Conservation (phyloP, 2,329 filamentous ascomycete species). For the Colletotrichum sp. region DNA sequence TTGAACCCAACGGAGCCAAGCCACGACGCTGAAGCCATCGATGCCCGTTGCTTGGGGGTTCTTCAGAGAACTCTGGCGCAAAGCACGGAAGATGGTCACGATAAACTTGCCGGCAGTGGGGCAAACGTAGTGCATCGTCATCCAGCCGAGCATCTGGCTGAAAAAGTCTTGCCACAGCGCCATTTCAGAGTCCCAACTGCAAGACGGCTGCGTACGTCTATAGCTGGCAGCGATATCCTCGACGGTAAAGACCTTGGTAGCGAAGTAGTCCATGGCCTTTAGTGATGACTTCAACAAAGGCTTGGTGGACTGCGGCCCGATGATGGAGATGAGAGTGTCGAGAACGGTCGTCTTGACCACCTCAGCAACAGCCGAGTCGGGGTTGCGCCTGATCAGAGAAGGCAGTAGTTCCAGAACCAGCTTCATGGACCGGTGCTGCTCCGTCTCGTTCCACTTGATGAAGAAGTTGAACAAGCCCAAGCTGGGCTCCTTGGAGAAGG, state of each 20-base stretch:
- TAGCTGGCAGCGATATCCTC: slow-evolving; percentile 52
- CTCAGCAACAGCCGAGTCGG: slow-evolving; percentile 40
- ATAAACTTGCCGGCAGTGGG: slow-evolving; percentile 66
- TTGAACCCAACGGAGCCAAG: slow-evolving; percentile 64
- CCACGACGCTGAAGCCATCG: slow-evolving; percentile 39
- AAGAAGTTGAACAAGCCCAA: slow-evolving; percentile 65
- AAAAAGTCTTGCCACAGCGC: slow-evolving; percentile 56
- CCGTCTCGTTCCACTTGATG: slow-evolving; percentile 70
- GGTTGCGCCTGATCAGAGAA: slow-evolving; percentile 56
- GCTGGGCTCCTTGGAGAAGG: slow-evolving; percentile 54
- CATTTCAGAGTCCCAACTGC: slow-evolving; percentile 27
- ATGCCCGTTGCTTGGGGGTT: slow-evolving; percentile 15
- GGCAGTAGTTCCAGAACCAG: slow-evolving; percentile 64
- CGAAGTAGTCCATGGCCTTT: slow-evolving; percentile 68
- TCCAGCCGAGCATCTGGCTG: slow-evolving; percentile 57
- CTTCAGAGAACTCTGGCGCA: slow-evolving; percentile 39
- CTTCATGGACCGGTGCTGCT: slow-evolving; percentile 68
- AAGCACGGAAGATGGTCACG: slow-evolving; percentile 58
- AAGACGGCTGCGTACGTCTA: slow-evolving; percentile 30
- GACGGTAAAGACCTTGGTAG: slow-evolving; percentile 64
- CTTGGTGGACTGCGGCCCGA: slow-evolving; percentile 64
- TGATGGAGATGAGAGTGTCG: slow-evolving; percentile 60
- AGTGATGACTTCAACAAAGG: slow-evolving; percentile 73
- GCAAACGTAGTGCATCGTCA: slow-evolving; percentile 61
- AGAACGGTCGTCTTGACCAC: slow-evolving; percentile 52